These are phyloP conservation scores for Akanthomyces dipterigenus DNA, from an alignment of 2,329 filamentous ascomycete species.

Conservation along the genomic window DNA sequence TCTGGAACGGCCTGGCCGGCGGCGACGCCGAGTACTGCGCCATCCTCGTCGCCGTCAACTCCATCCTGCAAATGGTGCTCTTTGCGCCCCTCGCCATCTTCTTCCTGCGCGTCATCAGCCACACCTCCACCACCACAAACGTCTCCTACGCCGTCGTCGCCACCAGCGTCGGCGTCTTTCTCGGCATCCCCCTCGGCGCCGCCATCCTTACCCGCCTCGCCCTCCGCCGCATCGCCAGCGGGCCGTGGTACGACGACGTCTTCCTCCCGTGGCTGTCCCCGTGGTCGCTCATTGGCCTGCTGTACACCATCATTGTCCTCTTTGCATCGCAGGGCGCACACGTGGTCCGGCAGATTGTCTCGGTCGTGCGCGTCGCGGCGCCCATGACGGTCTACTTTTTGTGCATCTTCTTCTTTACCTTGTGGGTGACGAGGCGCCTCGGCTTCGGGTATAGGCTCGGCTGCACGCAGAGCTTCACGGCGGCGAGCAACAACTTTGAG, in stretches of 20 bases:
- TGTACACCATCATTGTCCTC: slow-evolving; percentile 73
- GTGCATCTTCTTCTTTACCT: slow-evolving; percentile 59
- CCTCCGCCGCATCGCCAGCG: slow-evolving; percentile 45
- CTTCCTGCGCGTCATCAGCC: slow-evolving; percentile 59
- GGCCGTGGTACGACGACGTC: slow-evolving; percentile 52
- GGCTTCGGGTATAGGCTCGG: slow-evolving; percentile 63
- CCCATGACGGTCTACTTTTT: slow-evolving; percentile 70
- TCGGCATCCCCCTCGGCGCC: slow-evolving; percentile 68
- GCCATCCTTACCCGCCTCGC: slow-evolving; percentile 40
- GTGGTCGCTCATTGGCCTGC: slow-evolving; percentile 64
- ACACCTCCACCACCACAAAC: slow-evolving; percentile 23
- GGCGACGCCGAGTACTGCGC: slow-evolving; percentile 72
- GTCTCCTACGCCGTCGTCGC: slow-evolving; percentile 56
- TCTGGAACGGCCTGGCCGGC: slow-evolving; percentile 67
- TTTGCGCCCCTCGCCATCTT: slow-evolving; percentile 56
- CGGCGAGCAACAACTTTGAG: slow-evolving; percentile 80
- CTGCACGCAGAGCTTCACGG: slow-evolving; percentile 70
- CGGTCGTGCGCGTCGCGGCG: slow-evolving; percentile 66
- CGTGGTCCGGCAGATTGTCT: slow-evolving; percentile 69
- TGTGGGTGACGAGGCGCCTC: slow-evolving; percentile 49
- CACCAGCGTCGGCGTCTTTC: slow-evolving; percentile 67
- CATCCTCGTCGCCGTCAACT: slow-evolving; percentile 61
- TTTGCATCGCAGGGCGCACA: slow-evolving; percentile 67
- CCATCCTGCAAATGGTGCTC: slow-evolving; percentile 58
- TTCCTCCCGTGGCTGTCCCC: slow-evolving; percentile 63